Evolutionary conservation across 2,329 filamentous ascomycete genomes (phyloP).

Genomic region (Colletotrichum tanaceti): DNA sequence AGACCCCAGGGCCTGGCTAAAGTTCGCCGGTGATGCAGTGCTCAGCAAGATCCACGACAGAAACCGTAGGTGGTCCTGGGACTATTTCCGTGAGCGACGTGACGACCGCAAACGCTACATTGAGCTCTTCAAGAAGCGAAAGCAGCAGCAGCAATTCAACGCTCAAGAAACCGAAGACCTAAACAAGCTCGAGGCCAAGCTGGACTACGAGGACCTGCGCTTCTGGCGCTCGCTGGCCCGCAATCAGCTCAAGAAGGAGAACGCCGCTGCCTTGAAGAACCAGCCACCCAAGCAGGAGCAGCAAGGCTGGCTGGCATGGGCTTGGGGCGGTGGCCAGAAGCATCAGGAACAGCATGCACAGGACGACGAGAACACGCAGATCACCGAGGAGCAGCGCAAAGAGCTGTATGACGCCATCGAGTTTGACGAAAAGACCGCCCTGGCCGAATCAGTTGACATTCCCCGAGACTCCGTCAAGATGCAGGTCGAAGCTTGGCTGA

Average conservation of each 20-base stretch:
- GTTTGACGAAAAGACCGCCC: constrained; percentile 94
- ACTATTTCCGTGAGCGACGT: constrained; percentile 89
- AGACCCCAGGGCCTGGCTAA: constrained; percentile 91
- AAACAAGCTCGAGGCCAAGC: constrained; percentile 83
- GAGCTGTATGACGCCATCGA: constrained; percentile 98
- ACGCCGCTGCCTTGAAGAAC: constrained; percentile 85
- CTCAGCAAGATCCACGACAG: constrained; percentile 94
- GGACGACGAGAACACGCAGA: constrained; percentile 79
- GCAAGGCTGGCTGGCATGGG: constrained; percentile 91
- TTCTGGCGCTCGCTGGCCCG: constrained; percentile 97
- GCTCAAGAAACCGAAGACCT: constrained; percentile 78
- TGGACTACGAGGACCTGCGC: constrained; percentile 92
- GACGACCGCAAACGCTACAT: constrained; percentile 93
- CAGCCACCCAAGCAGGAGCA: constrained; percentile 67
- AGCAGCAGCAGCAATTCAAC: constrained; percentile 77
- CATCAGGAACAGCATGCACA: constrained; percentile 70
- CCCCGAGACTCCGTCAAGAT: constrained; percentile 93
- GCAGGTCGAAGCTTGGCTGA: constrained; percentile 91
- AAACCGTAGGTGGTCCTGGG: constrained; percentile 96
- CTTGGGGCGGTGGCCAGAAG: constrained; percentile 79
- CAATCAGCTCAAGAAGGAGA: constrained; percentile 95
- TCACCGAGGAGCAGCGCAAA: constrained; percentile 95
- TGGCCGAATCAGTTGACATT: constrained; percentile 87
- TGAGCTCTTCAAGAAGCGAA: constrained; percentile 94
- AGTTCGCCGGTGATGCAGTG: constrained; percentile 90